Evolutionary conservation across 805 yeast genomes (phyloP), one percentile per base, ranked within the genome.

Genomic region (Schwanniomyces polymorphus): DNA sequence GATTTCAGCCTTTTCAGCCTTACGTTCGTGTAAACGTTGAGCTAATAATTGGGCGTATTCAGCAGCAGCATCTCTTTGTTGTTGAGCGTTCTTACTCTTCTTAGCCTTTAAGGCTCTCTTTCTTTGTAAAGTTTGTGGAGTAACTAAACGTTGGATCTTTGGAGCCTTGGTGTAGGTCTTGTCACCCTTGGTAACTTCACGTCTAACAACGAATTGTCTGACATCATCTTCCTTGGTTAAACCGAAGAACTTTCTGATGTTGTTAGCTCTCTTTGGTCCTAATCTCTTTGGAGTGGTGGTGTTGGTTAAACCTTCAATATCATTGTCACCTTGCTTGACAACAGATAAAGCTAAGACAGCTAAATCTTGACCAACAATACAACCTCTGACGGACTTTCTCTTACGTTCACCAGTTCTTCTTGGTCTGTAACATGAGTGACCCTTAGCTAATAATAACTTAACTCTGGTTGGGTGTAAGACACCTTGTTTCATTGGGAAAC

Each of bases 401-500:
- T 94, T 94, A 84, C 99, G 89, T 86, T 94, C 99, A 86, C 99
- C 99, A 61, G 78, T 72, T 82, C 98, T 90, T 85, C 99, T 94
- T 78, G 97, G 95, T 85, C 99, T 92, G 96, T 94, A 94, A 85
- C 98, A 92, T 67, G 97, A 89, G 82, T 81, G 86, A 71, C 92
- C 97, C 80, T 90, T 85, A 65, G 96, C 77, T 74, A 94, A 83
- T 74, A 94, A 85, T 69, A 94, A 85, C 77, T 88, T 91, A 68
- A 94, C 98, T 86, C 99, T 95, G 86, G 95, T 91, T 80, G 99
- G 98, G 84, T 90, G 94, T 85, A 94, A 82, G 61, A 94, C 99
- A 87, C 99, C 99, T 82, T 95, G 99, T 81, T 91, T 94, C 99
- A 95, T 94, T 81, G 99, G 98, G 97, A 94, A 94, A 83, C 99